Percentiles rank a stretch among this genome's conserved stretches.
Conservation (phyloP, 169 alveolate species). For the Babesia bigemina region DNA sequence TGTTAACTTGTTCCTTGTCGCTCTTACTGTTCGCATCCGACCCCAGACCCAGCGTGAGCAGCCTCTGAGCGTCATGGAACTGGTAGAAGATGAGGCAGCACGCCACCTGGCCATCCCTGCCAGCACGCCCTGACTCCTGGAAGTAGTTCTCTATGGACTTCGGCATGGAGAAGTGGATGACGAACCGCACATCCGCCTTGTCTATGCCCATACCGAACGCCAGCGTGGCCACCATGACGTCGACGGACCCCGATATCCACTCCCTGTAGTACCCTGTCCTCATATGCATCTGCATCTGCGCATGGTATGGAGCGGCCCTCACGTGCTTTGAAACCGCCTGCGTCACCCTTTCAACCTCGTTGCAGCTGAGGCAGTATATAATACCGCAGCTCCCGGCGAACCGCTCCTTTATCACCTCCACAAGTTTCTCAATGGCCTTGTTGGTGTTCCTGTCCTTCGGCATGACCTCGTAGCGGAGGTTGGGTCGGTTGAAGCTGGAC, state of each 20-base stretch:
- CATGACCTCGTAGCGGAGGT: conserved; percentile 61
- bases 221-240: conserved; percentile 96
- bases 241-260: conserved; percentile 92
- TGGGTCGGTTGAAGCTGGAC: conserved; percentile 66
- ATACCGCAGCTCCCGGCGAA: conserved; percentile 79
- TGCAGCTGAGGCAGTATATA: conserved; percentile 91
- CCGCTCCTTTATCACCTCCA: conserved; percentile 20
- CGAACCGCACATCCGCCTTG: conserved; percentile 96
- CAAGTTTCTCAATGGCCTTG: conserved; percentile 43
- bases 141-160: conserved; percentile 95
- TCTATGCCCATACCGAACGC: conserved; percentile 99
- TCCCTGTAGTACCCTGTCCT: conserved; percentile 75
- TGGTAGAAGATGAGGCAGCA: conserved; percentile 74
- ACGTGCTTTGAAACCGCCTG: conserved; percentile 70
- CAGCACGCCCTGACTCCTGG: conserved; percentile 98
- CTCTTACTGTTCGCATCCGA: conserved; percentile 10
- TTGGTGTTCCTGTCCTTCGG: conserved; percentile 33
- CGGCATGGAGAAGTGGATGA: conserved; percentile 96
- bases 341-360: conserved; percentile 90
- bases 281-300: conserved; percentile 74
- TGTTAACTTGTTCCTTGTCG: conserved; percentile 12
- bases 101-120: conserved; percentile 86
- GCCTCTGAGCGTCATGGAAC: conserved; percentile 74
- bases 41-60: conserved; percentile 64
- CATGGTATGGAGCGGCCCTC: conserved; percentile 79